A percentile compares a stretch with the other conserved stretches of the same genome.
Evolutionary conservation across 306 rosid species (phyloP).

Genomic region (Begonia masoniana): DNA sequence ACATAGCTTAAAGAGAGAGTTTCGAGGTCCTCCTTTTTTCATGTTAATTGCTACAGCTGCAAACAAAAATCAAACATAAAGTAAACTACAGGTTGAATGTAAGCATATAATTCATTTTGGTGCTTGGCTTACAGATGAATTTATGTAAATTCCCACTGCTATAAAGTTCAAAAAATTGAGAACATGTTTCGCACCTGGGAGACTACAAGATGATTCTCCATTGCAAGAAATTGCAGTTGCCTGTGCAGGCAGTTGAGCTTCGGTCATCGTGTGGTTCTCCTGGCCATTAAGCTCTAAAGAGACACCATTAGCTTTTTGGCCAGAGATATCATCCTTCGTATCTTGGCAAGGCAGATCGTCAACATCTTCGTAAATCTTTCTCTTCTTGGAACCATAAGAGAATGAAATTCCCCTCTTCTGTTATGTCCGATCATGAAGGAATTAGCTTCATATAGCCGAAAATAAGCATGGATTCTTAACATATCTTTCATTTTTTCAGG

Average conservation of each 20-base stretch:
- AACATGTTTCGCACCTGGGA: too few relatives aligned
- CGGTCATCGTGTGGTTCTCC: conserved; percentile 24
- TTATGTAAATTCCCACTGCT: too few relatives aligned
- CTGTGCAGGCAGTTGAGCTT: conserved; percentile 10
- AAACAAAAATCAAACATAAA: background rate
- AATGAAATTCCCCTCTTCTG: conserved; percentile 56
- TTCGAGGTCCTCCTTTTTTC: conserved; percentile 90
- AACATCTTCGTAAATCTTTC: conserved; percentile 19
- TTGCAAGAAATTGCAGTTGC: background rate
- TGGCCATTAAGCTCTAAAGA: conserved; percentile 4
- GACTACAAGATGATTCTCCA: too few relatives aligned
- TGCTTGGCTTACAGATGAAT: too few relatives aligned
- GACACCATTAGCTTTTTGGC: conserved; percentile 13
- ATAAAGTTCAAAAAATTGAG: too few relatives aligned
- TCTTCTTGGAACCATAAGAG: conserved; percentile 38
- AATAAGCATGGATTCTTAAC: background rate
- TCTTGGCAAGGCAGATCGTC: conserved; percentile 12
- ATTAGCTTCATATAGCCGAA: background rate
- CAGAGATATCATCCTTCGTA: conserved; percentile 7
- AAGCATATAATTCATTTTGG: too few relatives aligned
- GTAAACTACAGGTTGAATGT: background rate
- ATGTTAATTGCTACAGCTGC: conserved; percentile 45
- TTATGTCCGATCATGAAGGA: conserved; percentile 5
- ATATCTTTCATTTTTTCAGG: too few relatives aligned
- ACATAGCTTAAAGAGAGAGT: conserved; percentile 44